These are phyloP conservation scores for Symbiodinium pilosum DNA, from an alignment of 73 alveolate genomes.

Conservation along the genomic window DNA sequence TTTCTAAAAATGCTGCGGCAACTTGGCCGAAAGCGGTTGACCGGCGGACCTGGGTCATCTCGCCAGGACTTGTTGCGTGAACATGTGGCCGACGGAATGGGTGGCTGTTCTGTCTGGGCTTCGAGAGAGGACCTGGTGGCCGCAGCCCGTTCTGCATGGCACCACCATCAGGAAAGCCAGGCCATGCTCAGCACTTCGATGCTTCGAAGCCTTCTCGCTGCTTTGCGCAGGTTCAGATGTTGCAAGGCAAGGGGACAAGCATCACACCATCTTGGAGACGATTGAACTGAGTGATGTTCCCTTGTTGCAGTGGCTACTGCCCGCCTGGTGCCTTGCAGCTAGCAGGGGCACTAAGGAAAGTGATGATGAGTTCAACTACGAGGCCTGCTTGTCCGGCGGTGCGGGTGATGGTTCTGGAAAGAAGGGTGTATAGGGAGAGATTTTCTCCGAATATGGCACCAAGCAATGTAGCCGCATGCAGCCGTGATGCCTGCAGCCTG, in stretches of 20 bases:
- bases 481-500: no score
- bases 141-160: background rate
- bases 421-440: no score
- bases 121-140: background rate
- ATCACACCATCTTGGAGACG: constrained; percentile 71
- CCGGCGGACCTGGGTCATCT: background rate
- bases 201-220: background rate
- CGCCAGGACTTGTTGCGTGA: background rate
- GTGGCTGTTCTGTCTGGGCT: no score
- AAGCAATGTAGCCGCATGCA: no score
- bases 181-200: background rate
- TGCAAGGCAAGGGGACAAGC: constrained; percentile 61
- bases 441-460: no score
- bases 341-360: constrained; percentile 4
- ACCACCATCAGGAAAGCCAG: constrained; percentile 15
- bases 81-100: no score
- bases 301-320: background rate
- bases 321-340: background rate
- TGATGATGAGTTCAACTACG: constrained; percentile 93
- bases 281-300: constrained; percentile 79
- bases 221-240: constrained; percentile 32
- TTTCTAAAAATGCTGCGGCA: no score
- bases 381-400: background rate
- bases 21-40: no score
- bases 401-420: no score